phyloP scores from a whole-genome alignment of 345 rosid genomes.

The Sapria himalayana region DNA sequence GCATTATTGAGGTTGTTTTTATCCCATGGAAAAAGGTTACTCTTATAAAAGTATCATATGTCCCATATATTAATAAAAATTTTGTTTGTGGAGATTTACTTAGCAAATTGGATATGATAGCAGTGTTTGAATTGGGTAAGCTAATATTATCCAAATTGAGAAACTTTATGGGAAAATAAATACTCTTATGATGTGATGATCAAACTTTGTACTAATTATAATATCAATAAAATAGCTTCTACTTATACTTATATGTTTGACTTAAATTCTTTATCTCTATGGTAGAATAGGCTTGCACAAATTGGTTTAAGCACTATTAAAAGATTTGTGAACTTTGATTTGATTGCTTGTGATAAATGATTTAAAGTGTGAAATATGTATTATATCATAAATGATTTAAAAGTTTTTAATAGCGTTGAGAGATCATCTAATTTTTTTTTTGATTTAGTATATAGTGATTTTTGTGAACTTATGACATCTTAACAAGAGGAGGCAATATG shows the following conservation, averaged over 20 bases:
- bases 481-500: not conserved
- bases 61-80: not conserved
- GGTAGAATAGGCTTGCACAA: constrained; percentile 4
- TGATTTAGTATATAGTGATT: not conserved
- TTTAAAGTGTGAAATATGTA: not conserved
- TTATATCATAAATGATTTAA: constrained; percentile 3
- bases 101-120: not conserved
- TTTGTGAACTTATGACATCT: constrained; percentile 8
- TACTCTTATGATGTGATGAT: not conserved
- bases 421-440: not conserved
- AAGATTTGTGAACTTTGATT: not conserved
- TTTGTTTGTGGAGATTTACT: not conserved
- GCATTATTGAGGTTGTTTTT: not conserved
- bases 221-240: not conserved
- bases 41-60: not conserved
- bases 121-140: not conserved
- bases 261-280: constrained; percentile 1
- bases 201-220: not conserved
- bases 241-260: constrained; percentile 2
- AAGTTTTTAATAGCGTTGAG: constrained; percentile 5
- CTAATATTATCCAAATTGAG: not conserved
- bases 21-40: not conserved
- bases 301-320: not conserved
- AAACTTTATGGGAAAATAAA: not conserved
- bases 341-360: not conserved